phyloP scores from a whole-genome alignment of 202 grass and related monocot species.

The Setaria italica region DNA sequence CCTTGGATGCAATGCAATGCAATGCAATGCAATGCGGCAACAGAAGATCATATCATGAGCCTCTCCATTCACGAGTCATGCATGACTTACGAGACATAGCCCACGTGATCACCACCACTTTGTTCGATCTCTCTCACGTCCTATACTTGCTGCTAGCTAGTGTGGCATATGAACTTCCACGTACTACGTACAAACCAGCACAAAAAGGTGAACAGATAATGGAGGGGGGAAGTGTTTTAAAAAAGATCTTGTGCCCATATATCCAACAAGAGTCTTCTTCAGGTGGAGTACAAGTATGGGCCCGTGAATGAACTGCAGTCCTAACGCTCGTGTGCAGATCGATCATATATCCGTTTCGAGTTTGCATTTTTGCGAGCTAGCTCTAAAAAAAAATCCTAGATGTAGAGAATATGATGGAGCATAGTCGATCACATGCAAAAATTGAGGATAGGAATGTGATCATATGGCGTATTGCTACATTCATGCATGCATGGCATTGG shows the following conservation, averaged over 20 bases:
- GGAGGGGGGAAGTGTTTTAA: background rate
- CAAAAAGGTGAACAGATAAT: background rate
- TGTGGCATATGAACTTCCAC: conserved; percentile 10
- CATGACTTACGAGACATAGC: conserved; percentile 11
- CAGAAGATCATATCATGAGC: background rate
- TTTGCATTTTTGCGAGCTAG: background rate
- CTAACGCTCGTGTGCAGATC: background rate
- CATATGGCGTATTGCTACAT: no score
- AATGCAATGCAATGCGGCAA: no score
- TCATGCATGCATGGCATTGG: no score
- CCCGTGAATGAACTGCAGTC: background rate
- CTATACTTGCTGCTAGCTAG: background rate
- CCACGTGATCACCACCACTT: conserved; percentile 38
- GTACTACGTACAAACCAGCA: background rate
- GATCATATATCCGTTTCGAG: background rate
- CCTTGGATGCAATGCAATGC: conserved; percentile 33
- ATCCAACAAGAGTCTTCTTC: conserved; percentile 33
- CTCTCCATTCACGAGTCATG: background rate
- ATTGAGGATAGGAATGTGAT: no score
- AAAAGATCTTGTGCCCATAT: background rate
- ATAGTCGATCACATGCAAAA: no score
- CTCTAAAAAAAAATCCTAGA: no score
- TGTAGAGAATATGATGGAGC: no score
- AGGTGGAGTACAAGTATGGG: background rate
- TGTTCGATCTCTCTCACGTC: background rate